Percentiles rank a stretch among this genome's conserved stretches.
These are phyloP conservation scores for Isabelozyma heimii DNA, from an alignment of 805 yeast genomes.

Conservation along the genomic window DNA sequence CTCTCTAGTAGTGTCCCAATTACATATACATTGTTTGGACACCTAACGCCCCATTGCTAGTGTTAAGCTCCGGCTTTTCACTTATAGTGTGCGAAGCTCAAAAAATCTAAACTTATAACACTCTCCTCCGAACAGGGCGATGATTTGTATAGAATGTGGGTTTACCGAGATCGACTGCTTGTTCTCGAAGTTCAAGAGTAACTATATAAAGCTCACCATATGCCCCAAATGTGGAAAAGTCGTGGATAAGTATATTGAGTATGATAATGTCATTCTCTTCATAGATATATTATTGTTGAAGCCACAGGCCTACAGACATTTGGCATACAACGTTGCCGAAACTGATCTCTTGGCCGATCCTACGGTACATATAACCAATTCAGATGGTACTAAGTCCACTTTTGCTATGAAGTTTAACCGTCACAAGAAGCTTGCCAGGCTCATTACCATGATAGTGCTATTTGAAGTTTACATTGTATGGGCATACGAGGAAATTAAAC, in stretches of 20 bases:
- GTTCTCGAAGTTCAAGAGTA: slow-evolving; percentile 69
- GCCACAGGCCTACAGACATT: slow-evolving; percentile 84
- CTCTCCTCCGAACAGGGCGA: slow-evolving; percentile 17
- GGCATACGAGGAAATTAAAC: slow-evolving; percentile 80
- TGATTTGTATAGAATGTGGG: slow-evolving; percentile 93
- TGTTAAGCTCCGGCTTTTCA: neutral
- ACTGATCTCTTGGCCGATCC: slow-evolving; percentile 11
- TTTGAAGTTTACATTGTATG: slow-evolving; percentile 90
- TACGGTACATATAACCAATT: slow-evolving; percentile 1
- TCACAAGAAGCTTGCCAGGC: slow-evolving; percentile 32
- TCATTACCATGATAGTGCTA: slow-evolving; percentile 61
- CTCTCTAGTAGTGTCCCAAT: no score
- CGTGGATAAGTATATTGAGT: slow-evolving; percentile 90
- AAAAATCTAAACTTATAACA: no score
- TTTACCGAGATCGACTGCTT: slow-evolving; percentile 56
- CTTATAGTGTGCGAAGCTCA: neutral
- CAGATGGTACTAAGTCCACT: neutral
- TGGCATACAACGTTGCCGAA: slow-evolving; percentile 69
- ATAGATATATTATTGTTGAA: slow-evolving; percentile 81
- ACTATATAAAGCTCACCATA: slow-evolving; percentile 74
- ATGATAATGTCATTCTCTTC: slow-evolving; percentile 78
- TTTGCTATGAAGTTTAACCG: slow-evolving; percentile 1
- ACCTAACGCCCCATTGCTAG: no score
- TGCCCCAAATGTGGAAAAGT: slow-evolving; percentile 70
- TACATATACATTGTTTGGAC: no score